phyloP scores from a whole-genome alignment of 139 green algal genomes.

The Pleodorina starrii region DNA sequence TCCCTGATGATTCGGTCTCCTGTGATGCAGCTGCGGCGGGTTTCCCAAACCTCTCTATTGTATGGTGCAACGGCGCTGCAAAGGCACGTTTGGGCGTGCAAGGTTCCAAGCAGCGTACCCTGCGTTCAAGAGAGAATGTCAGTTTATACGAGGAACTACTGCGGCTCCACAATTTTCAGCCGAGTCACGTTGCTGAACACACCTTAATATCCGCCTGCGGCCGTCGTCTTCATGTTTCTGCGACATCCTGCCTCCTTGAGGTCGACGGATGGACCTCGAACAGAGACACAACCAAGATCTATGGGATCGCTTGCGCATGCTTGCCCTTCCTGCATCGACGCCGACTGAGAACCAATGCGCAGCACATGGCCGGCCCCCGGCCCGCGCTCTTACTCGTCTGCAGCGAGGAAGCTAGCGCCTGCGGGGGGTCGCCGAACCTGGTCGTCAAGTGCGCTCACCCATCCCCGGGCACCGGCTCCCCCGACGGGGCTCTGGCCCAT shows the following conservation, averaged over 20 bases:
- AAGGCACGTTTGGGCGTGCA: neutral
- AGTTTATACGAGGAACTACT: neutral
- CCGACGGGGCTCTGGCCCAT: neutral
- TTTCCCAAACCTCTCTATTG: neutral
- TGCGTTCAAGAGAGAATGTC: neutral
- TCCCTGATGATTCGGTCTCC: neutral
- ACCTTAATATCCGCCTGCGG: neutral
- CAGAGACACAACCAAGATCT: neutral
- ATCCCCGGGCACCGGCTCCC: neutral
- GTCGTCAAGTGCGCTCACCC: neutral
- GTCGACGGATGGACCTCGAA: neutral
- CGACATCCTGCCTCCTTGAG: constrained; percentile 1
- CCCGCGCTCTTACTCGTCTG: constrained; percentile 1
- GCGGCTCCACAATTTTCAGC: neutral
- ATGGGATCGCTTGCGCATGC: neutral
- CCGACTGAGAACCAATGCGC: neutral
- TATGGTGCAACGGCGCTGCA: neutral
- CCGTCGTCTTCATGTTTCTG: neutral
- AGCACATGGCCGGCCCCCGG: neutral
- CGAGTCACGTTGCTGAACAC: neutral
- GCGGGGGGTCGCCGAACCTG: neutral
- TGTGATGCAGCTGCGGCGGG: neutral
- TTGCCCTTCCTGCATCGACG: neutral
- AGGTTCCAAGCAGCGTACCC: neutral
- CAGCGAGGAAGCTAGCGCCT: neutral